Base-by-base conservation (phyloP, 202 grass and related monocot species). In the Setaria viridis region DNA sequence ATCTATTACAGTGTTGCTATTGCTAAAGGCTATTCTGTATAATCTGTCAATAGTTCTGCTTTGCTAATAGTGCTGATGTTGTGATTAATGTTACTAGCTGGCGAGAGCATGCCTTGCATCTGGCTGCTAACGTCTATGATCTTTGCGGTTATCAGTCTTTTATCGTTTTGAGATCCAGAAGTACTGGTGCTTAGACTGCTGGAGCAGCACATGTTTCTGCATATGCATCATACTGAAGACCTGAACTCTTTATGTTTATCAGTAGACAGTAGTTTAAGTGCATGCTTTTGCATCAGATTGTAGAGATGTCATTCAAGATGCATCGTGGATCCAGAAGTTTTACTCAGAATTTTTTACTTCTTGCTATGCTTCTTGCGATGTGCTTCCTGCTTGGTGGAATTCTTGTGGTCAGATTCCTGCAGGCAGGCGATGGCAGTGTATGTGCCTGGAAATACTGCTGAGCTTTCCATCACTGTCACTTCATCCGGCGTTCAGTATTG, bases 1-100 rank as follows among this genome's bases (percentile, higher is more conserved):
- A 72, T 91, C 2, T 80, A 37, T 83, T 75, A 25, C 16, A 34
- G 2, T 48, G 13, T 79, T 68, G 60, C 29, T 13, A 60, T 60
- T 21, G 10, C 59, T 13, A 62, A 62, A 62, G 59, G 4, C 58
- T 60, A 11, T 60, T 62, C 9, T 62, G 59, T 32, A 30, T 62
- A 32, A 2, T 62, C 59, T 62, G 59, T 32, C 25, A 60, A 29
- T 60, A 60, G 8, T 60, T 60, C 58, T 32, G 25, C 59, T 62
- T 60, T 60, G 21, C 25, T 32, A 13, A 0, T 62, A 13, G 21
- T 30, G 25, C 2, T 62, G 25, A 62, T 32, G 25, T 30, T 30
- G 11, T 62, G 59, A 30, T 62, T 62, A 62, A 10, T 30, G 59
- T 32, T 62, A 32, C 11, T 32, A 30, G 25, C 10, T 12, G 55